Base-by-base conservation (phyloP, 1,139 yeast species). In the Ogataea hybrid region DNA sequence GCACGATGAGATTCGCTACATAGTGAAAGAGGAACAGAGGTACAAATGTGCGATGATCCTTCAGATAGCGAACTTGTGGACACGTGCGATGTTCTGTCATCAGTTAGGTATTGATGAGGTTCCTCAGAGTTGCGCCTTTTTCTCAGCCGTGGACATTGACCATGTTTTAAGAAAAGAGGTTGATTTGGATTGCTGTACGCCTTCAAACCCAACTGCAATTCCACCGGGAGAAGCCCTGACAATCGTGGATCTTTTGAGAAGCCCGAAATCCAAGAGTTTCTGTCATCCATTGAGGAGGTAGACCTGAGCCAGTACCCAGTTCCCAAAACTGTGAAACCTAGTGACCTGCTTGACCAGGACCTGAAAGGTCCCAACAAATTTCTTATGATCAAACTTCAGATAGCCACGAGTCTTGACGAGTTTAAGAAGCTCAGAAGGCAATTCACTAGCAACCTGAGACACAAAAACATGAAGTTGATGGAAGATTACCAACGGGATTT, bases 121-220 rank as follows among this genome's bases (percentile, higher is more conserved):
- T 31, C 98, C 99, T 0, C 96, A 89, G 55, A 83, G 92, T 15
- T 87, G 95, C 65, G 98, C 98, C 0, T 94, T 92, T 59, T 94
- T 94, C 62, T 87, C 96, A 0, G 89, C 89, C 41, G 90, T 94
- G 35, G 99, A 94, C 59, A 77, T 94, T 44, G 99, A 94, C 59
- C 78, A 73, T 50, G 86, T 92, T 1, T 67, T 94, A 51, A 70
- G 99, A 48, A 92, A 92, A 57, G 98, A 94, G 53, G 97, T 90
- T 6, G 77, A 79, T 47, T 68, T 88, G 70, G 89, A 84, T 48
- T 92, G 98, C 64, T 71, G 88, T 2, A 94, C 98, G 0, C 96
- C 97, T 0, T 87, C 97, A 0, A 84, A 88, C 52, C 81, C 84
- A 0, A 59, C 58, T 3, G 69, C 95, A 0, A 83, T 90, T 16